Conservation (phyloP, 2,329 filamentous ascomycete species). For the Aspergillus neoniger region DNA sequence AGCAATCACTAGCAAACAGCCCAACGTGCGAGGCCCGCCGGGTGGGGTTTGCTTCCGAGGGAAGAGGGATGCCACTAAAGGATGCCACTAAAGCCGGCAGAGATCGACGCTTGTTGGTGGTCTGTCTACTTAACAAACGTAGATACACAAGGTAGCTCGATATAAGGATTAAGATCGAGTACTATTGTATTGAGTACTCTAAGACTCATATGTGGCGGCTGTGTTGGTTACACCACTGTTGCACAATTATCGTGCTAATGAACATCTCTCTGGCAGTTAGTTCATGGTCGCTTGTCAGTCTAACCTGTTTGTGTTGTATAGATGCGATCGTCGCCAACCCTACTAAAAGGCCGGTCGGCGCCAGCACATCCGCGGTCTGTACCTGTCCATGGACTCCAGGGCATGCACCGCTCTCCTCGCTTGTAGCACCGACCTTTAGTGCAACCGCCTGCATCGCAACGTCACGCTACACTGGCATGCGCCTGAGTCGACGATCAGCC, state of each 20-base stretch:
- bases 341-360: not conserved
- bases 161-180: no score
- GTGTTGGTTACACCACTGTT: not conserved
- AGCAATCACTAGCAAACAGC: not conserved
- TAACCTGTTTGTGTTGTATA: not conserved
- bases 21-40: conserved; percentile 16
- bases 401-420: conserved; percentile 1
- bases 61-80: conserved; percentile 6
- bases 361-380: conserved; percentile 6
- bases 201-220: not conserved
- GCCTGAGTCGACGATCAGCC: conserved; percentile 10
- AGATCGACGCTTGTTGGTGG: conserved; percentile 16
- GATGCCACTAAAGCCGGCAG: conserved; percentile 5
- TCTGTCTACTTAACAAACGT: no score
- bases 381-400: not conserved
- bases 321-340: not conserved
- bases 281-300: not conserved
- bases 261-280: not conserved
- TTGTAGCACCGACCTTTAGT: not conserved
- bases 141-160: not conserved
- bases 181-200: no score
- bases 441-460: conserved; percentile 3
- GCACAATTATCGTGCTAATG: not conserved
- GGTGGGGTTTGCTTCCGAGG: conserved; percentile 15
- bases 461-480: conserved; percentile 8